Evolutionary conservation across 768 basidiomycete species (phyloP), one percentile per base, ranked within the genome.

Genomic region (Baorangia bicolor): DNA sequence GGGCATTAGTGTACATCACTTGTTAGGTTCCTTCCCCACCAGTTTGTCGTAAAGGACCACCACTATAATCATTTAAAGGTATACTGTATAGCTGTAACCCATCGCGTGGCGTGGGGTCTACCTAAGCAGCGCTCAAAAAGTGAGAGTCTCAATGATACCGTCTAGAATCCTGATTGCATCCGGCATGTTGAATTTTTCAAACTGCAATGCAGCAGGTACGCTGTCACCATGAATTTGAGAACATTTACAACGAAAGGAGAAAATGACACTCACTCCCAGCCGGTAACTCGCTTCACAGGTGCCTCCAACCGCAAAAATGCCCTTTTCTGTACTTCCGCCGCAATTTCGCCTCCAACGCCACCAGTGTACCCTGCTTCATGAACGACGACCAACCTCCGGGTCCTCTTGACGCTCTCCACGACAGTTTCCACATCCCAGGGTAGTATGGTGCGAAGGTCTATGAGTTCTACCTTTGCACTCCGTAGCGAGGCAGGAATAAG

Each of bases 151-250:
- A 45, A 95, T 78, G 12, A 95, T 75, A 23, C 85, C 89, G 65
- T 96, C 94, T 55, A 94, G 69, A 38, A 97, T 77, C 48, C 93
- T 81, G 59, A 98, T 77, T 2, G 88, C 78, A 67, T 97, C 94
- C 1, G 94, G 94, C 64, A 94, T 86, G 73, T 89, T 85, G 72
- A 97, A 96, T 73, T 92, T 94, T 75, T 98, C 94, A 64, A 84
- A 97, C 53, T 88, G 86, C 60, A 97, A 75, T 34, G 84, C 88
- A 23, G 85, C 85, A 3, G 94, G 94, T n/a, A 86, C 83, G 61
- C 92, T 94, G 47, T 40, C 42, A 41, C 50, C 18, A 48, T 10
- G 21, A 59, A 3, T 12, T 5, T 53, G 18, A 58, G 43, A 50
- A 58, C 14, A 23, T 30, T 47, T 43, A 42, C 20, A 23, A 4